phyloP scores from a whole-genome alignment of 2,329 filamentous ascomycete species.

The Botrytis paeoniae region DNA sequence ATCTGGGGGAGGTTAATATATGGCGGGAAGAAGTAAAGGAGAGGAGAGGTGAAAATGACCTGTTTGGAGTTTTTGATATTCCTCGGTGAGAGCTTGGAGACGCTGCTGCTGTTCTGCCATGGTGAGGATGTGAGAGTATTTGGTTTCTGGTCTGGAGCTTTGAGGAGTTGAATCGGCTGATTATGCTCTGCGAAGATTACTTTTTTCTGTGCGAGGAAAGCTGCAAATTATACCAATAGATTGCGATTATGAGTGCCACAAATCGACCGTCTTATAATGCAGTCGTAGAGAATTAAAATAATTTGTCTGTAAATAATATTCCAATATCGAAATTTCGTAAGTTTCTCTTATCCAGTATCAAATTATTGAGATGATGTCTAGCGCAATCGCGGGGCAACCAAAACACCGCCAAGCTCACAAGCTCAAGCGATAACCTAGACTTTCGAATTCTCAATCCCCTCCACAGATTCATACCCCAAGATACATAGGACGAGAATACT shows the following conservation, averaged over 20 bases:
- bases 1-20: slow-evolving; percentile 52
- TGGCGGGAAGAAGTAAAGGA: neutral
- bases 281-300: neutral
- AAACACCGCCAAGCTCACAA: slow-evolving; percentile 12
- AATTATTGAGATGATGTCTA: slow-evolving; percentile 26
- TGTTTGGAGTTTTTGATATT: slow-evolving; percentile 82
- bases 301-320: neutral
- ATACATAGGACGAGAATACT: neutral
- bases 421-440: slow-evolving; percentile 24
- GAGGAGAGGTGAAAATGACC: slow-evolving; percentile 47
- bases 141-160: neutral
- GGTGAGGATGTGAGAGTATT: neutral
- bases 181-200: neutral
- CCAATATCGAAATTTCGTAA: slow-evolving; percentile 5
- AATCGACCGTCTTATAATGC: neutral
- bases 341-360: slow-evolving; percentile 19
- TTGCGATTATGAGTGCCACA: neutral
- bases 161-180: neutral
- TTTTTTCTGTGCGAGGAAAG: neutral
- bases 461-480: neutral
- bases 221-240: neutral
- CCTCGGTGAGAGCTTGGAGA: slow-evolving; percentile 79
- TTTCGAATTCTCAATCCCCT: slow-evolving; percentile 20
- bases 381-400: slow-evolving; percentile 30
- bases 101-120: slow-evolving; percentile 75